Evolutionary conservation across 164 flowering plant genomes (phyloP), one percentile per base, ranked within the genome.

Genomic region (Umbilicus rupestris): DNA sequence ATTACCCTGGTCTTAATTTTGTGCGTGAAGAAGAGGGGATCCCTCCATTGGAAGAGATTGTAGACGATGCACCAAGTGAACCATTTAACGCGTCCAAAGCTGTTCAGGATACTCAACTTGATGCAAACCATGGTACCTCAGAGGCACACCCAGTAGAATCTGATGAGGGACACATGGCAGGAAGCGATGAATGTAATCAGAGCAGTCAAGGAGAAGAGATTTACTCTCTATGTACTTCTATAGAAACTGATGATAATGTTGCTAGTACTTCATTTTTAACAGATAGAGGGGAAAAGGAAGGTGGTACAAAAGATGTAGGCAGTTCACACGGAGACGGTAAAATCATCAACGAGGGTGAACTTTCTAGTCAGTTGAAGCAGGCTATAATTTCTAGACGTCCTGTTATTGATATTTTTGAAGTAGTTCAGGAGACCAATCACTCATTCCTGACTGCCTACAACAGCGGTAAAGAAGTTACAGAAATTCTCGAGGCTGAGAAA

Each of bases 41-140:
- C 52, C 71, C 75, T 64, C 68, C 65, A 15, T 57, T 72, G 69
- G 75, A 72, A 68, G 75, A 68, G 39, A 44, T 11, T 22, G 64
- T 19, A 52, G 42, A 37, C 33, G 19, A 39, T 1, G 1, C 12
- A 44, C 47, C 15, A 22, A 50, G 11, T 7, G 64, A 71, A n/a
- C 33, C 39, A 22, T 35, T 31, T 20, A 5, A 47, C 37, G 8
- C 15, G 14, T 30, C 37, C 15, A 30, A 16, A 60, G 24, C 20
- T 49, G 55, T 20, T 10, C 20, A 8, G 11, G 55, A 49, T 1
- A 49, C 55, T 49, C 55, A 49, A 8, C 26, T 8, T 5, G 55
- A 20, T 20, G 55, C 12, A 41, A 41, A 9, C 12, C 12, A 10
- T 10, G 12, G 44, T 41, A 41, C 44, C 44, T 41, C 44, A 41